phyloP scores from a whole-genome alignment of 164 flowering plant species.

The Annona cherimola region DNA sequence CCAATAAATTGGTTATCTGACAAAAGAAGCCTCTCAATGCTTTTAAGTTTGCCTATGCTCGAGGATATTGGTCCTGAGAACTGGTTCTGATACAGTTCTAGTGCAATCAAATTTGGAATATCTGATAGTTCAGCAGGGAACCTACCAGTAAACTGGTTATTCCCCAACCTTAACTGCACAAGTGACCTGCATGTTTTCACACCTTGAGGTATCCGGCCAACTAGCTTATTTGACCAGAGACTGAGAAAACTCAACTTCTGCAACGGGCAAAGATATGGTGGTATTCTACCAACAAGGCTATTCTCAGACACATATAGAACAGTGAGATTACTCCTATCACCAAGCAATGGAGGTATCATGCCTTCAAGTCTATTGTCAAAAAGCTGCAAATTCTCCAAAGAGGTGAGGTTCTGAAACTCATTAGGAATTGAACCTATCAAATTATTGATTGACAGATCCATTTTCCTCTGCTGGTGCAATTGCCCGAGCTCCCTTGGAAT shows the following conservation, averaged over 20 bases:
- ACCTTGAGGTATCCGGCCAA: slow-evolving; percentile 46
- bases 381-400: slow-evolving; percentile 37
- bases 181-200: slow-evolving; percentile 46
- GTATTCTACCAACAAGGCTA: slow-evolving; percentile 38
- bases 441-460: slow-evolving; percentile 54
- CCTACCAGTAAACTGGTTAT: slow-evolving; percentile 48
- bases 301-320: slow-evolving; percentile 42
- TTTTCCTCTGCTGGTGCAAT: slow-evolving; percentile 22
- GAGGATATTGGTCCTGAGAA: slow-evolving; percentile 45
- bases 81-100: slow-evolving; percentile 40
- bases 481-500: slow-evolving; percentile 46
- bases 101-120: slow-evolving; percentile 37
- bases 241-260: slow-evolving; percentile 37
- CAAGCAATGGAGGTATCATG: slow-evolving; percentile 43
- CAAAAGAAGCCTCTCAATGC: slow-evolving; percentile 38
- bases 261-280: slow-evolving; percentile 30
- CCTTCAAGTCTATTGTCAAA: slow-evolving; percentile 43
- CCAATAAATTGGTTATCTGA: slow-evolving; percentile 40
- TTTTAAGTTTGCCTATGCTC: slow-evolving; percentile 39
- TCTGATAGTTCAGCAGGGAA: slow-evolving; percentile 33
- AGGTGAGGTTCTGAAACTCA: slow-evolving; percentile 34
- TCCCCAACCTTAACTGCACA: slow-evolving; percentile 39
- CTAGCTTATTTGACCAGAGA: slow-evolving; percentile 44
- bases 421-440: slow-evolving; percentile 43
- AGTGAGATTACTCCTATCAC: slow-evolving; percentile 29